These are phyloP conservation scores for Chalara sp. DNA, from an alignment of 2,329 filamentous ascomycete species.

Conservation along the genomic window DNA sequence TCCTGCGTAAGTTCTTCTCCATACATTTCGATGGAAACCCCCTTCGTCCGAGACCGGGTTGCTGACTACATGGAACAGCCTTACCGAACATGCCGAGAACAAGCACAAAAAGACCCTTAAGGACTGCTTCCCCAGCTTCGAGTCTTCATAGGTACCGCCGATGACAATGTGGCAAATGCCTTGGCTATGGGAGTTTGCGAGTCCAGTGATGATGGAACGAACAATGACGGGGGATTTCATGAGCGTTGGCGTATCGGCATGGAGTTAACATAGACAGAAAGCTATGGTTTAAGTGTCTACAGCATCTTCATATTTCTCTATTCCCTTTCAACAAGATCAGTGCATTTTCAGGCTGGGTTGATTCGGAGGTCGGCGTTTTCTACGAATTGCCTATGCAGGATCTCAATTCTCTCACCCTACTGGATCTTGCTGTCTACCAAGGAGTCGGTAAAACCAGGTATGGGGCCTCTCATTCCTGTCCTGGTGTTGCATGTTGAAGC, in stretches of 20 bases:
- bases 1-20: slow-evolving; percentile 48
- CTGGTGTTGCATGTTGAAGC: no score
- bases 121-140: slow-evolving; percentile 61
- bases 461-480: no score
- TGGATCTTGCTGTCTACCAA: no score
- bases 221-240: not conserved
- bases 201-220: not conserved
- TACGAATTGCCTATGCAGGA: no score
- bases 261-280: not conserved
- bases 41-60: not conserved
- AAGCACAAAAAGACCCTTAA: slow-evolving; percentile 68
- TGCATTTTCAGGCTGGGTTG: no score
- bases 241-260: not conserved
- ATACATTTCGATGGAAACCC: not conserved
- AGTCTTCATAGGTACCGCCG: slow-evolving; percentile 1
- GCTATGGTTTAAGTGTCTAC: not conserved
- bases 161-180: not conserved
- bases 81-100: slow-evolving; percentile 65
- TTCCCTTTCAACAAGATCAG: no score
- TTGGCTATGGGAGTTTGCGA: not conserved
- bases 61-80: slow-evolving; percentile 31
- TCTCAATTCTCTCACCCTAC: no score
- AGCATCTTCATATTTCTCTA: not conserved
- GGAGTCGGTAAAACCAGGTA: no score
- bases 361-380: no score